phyloP scores from a whole-genome alignment of 148 eudicot species.

The Simmondsia chinensis region DNA sequence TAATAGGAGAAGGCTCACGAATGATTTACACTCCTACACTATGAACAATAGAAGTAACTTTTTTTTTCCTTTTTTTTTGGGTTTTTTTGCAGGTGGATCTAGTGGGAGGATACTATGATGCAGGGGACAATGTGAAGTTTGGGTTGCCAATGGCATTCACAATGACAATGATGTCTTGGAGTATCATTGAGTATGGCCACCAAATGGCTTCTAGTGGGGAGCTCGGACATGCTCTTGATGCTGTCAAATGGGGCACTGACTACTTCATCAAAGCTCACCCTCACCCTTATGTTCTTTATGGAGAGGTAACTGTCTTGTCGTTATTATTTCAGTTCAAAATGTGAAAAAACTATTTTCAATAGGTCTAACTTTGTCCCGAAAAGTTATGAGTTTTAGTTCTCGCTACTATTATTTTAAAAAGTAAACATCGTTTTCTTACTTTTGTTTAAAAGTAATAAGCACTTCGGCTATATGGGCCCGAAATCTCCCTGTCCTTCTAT shows the following conservation, averaged over 20 bases:
- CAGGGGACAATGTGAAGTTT: conserved; percentile 98
- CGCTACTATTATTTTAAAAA: too few species aligned
- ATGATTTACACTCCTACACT: too few species aligned
- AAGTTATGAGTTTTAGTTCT: too few species aligned
- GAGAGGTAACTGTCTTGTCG: conserved; percentile 52
- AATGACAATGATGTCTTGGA: conserved; percentile 96
- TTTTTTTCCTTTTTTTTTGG: not conserved
- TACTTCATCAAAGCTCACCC: conserved; percentile 97
- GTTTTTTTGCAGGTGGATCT: conserved; percentile 63
- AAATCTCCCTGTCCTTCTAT: too few species aligned
- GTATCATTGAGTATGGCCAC: conserved; percentile 75
- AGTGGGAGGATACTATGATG: conserved; percentile 99
- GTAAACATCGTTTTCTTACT: too few species aligned
- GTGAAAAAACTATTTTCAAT: too few species aligned
- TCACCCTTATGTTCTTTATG: conserved; percentile 77
- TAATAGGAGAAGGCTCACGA: too few species aligned
- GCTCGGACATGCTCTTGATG: conserved; percentile 73
- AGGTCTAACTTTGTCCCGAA: too few species aligned
- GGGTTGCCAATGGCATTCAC: conserved; percentile 98
- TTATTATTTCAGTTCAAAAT: too few species aligned
- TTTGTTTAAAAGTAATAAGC: too few species aligned
- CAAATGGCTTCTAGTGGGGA: conserved; percentile 81
- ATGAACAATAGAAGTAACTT: too few species aligned
- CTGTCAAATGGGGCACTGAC: conserved; percentile 96
- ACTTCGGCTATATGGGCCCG: too few species aligned